phyloP scores from a whole-genome alignment of 495 filamentous ascomycete species.

The Lasiosphaeris hirsuta region DNA sequence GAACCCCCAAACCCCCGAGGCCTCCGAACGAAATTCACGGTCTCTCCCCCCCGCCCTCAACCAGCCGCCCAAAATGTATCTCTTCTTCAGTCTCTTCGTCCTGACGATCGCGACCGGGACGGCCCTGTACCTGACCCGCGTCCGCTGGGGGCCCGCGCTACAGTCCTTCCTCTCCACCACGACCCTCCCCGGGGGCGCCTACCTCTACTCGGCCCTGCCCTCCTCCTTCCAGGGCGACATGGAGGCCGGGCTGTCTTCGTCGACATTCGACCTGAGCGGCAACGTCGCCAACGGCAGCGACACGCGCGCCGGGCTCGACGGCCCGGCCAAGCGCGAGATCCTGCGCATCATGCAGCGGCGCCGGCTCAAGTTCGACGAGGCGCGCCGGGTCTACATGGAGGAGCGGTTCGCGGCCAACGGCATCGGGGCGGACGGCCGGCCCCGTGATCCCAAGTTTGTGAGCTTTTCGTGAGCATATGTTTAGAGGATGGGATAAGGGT shows the following conservation, averaged over 20 bases:
- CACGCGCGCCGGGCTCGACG: slow-evolving; percentile 73
- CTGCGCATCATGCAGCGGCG: slow-evolving; percentile 79
- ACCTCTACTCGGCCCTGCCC: slow-evolving; percentile 68
- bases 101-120: slow-evolving; percentile 54
- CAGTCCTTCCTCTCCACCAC: slow-evolving; percentile 44
- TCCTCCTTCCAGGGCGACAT: slow-evolving; percentile 67
- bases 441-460: slow-evolving; percentile 91
- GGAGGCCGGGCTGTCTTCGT: slow-evolving; percentile 78
- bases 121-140: slow-evolving; percentile 76
- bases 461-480: slow-evolving; percentile 66
- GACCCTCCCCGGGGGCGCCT: slow-evolving; percentile 55
- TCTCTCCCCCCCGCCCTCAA: neutral
- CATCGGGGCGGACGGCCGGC: slow-evolving; percentile 83
- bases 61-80: slow-evolving; percentile 51
- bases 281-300: slow-evolving; percentile 75
- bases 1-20: neutral
- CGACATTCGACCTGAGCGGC: slow-evolving; percentile 70
- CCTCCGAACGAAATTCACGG: neutral
- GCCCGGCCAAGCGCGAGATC: slow-evolving; percentile 72
- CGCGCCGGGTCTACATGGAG: slow-evolving; percentile 77
- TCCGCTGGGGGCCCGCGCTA: slow-evolving; percentile 65
- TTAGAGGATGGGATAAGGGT: neutral
- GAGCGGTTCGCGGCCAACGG: slow-evolving; percentile 78
- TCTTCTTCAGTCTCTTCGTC: slow-evolving; percentile 73
- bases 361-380: slow-evolving; percentile 84